A percentile compares a stretch with the other conserved stretches of the same genome.
Conservation (phyloP, 2,329 filamentous ascomycete genomes). For the Ampelomyces quisqualis region DNA sequence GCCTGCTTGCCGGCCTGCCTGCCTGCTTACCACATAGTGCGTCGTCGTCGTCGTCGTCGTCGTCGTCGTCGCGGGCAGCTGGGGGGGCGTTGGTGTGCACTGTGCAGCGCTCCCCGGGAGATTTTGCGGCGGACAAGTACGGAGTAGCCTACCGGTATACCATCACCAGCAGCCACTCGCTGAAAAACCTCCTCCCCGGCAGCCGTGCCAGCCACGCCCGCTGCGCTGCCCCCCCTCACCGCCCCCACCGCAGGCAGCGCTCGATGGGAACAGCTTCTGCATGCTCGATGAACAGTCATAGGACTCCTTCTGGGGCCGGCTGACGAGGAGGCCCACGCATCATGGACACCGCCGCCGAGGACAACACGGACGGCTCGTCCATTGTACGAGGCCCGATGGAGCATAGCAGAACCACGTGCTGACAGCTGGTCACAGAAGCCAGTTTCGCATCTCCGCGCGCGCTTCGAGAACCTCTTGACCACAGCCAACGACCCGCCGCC, state of each 20-base stretch:
- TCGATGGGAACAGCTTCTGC: conserved; percentile 34
- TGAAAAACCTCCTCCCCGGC: conserved; percentile 21
- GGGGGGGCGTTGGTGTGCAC: conserved; percentile 8
- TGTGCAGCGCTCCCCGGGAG: conserved; percentile 9
- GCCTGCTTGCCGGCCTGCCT: conserved; percentile 12
- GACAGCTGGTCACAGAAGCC: conserved; percentile 60
- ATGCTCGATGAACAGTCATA: conserved; percentile 39
- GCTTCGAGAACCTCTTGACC: conserved; percentile 74
- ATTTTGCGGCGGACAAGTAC: conserved; percentile 5
- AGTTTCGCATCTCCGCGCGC: conserved; percentile 76
- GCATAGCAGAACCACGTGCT: conserved; percentile 9
- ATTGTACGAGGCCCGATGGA: conserved; percentile 56
- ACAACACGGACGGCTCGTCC: conserved; percentile 74
- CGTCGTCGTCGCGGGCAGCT: no score
- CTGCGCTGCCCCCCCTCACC: no score
- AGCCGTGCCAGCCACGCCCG: conserved; percentile 22
- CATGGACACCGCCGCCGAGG: conserved; percentile 44
- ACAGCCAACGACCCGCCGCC: conserved; percentile 29
- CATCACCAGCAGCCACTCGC: no score
- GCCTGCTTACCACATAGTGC: conserved; percentile 35
- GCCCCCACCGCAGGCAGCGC: conserved; percentile 16
- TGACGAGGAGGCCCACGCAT: conserved; percentile 32
- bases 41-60: no score
- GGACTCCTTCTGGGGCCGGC: conserved; percentile 35
- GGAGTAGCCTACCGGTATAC: no score